Evolutionary conservation across 768 basidiomycete species (phyloP).

Genomic region (Pleurotus salmoneostramineus): DNA sequence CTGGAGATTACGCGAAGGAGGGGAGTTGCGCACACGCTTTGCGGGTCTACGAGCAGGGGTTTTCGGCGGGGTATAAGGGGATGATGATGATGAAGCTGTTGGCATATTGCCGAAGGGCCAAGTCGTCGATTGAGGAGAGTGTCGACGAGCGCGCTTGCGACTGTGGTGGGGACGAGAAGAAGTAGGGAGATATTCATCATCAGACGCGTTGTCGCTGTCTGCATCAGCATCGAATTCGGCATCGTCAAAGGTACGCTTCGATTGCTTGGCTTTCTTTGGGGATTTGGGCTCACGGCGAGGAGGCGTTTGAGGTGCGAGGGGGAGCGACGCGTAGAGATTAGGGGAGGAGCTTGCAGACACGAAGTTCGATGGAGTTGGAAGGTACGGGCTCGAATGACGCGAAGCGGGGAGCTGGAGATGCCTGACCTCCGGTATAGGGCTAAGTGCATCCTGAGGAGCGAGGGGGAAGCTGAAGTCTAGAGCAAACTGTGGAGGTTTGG

Average conservation of each 20-base stretch:
- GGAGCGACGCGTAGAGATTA: not conserved
- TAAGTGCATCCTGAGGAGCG: not conserved
- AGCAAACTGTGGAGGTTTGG: not conserved
- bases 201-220: not conserved
- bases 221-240: not conserved
- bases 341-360: not conserved
- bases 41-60: not conserved
- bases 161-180: not conserved
- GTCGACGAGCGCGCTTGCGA: not conserved
- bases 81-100: conserved; percentile 10
- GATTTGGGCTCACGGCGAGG: not conserved
- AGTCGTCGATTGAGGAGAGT: not conserved
- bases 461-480: not conserved
- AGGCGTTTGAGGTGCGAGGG: not conserved
- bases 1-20: conserved; percentile 45
- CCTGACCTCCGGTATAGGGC: conserved; percentile 5
- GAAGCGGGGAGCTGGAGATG: conserved; percentile 5
- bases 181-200: not conserved
- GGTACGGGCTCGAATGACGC: not conserved
- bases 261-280: not conserved
- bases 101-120: not conserved
- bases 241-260: not conserved
- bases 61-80: not conserved
- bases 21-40: conserved; percentile 27
- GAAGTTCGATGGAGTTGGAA: not conserved